Evolutionary conservation across 176 grass and related monocot genomes (phyloP), one percentile per base, ranked within the genome.

Genomic region (Juncus inflexus): DNA sequence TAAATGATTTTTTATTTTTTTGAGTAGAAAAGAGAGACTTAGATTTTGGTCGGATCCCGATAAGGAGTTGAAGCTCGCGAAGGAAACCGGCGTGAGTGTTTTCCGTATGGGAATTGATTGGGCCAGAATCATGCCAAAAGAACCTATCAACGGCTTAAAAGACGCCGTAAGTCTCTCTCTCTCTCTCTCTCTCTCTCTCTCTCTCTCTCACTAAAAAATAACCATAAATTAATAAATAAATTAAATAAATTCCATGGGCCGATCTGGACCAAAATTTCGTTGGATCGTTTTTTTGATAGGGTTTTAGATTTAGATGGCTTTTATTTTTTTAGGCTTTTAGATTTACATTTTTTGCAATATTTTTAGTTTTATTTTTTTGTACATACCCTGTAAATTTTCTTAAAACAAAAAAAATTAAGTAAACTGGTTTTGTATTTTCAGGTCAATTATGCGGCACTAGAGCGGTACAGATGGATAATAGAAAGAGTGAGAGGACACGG

Each of bases 31-130:
- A 53, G 92, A 91, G 75, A 78, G 92, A 66, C 79, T 97, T 60
- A 87, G 76, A 75, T 97, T 97, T 86, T 97, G 92, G 92, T 97
- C 92, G 7, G 87, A 97, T 75, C 92, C 92, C 50, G 87, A 97
- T 54, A 83, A 67, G 37, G 92, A 96, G 63, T 84, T 96, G 55
- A 86, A 96, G 77, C 82, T 96, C 62, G 92, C 84, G 40, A 96
- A 96, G 66, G 84, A 89, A 15, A 89, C 87, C 0, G 87, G 92
- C 10, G 39, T 89, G 14, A 86, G 55, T 42, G 82, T 91, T 69
- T 91, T 96, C 54, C 87, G 92, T 37, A 86, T 96, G 84, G 92
- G 92, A 60, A 78, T 96, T 61, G 84, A 96, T 78, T 96, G 92
- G 92, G 76, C 87, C 55, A 81, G 92, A 65, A 78, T 89, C 75